Percentiles rank a stretch among this genome's conserved stretches.
These are phyloP conservation scores for Pachyrhizus erosus DNA, from an alignment of 306 rosid species.

Conservation along the genomic window DNA sequence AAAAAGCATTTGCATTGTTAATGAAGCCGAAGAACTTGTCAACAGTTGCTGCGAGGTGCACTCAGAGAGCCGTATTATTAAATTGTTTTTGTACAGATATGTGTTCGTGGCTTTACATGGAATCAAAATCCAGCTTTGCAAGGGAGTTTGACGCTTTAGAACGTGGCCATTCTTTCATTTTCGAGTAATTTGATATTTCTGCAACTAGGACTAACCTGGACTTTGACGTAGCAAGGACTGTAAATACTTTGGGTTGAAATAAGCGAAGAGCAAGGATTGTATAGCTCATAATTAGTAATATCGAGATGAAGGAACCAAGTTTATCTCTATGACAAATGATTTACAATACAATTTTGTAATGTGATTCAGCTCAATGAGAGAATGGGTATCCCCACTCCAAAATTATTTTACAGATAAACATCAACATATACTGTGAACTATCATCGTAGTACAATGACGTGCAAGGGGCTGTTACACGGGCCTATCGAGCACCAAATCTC, in stretches of 20 bases:
- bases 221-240: neutral
- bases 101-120: neutral
- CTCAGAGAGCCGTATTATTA: too few relatives aligned
- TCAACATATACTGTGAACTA: constrained; percentile 27
- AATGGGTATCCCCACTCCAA: neutral
- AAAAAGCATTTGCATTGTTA: neutral
- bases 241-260: constrained; percentile 12
- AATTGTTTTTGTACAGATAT: too few relatives aligned
- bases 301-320: neutral
- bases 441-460: neutral
- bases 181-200: neutral
- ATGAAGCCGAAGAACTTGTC: neutral
- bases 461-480: constrained; percentile 23
- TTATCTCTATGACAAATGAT: constrained; percentile 27
- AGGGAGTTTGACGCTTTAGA: neutral
- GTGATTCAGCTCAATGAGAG: constrained; percentile 15
- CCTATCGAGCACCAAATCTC: constrained; percentile 25
- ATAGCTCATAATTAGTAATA: neutral
- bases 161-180: neutral
- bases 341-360: constrained; percentile 27
- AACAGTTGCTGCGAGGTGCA: neutral
- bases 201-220: neutral
- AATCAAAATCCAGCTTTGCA: neutral
- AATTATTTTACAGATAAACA: constrained; percentile 44
- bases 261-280: neutral